These are phyloP conservation scores for Closterium sp. DNA, from an alignment of 139 green algal species.

Conservation along the genomic window DNA sequence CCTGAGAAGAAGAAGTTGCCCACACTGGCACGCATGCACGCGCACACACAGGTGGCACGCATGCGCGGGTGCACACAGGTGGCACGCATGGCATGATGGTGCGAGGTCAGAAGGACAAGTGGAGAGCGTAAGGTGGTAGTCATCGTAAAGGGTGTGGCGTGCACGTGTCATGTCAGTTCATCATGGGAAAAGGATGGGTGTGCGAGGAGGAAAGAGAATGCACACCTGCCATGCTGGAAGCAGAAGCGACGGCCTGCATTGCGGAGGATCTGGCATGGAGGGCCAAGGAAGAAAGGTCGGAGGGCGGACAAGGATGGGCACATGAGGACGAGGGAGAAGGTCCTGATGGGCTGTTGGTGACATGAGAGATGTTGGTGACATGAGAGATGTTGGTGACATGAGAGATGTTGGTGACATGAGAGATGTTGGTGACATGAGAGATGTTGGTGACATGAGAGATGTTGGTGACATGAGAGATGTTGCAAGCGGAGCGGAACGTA, in stretches of 20 bases:
- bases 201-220: not conserved
- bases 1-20: slow-evolving; percentile 99
- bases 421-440: not conserved
- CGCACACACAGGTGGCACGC: not conserved
- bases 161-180: not conserved
- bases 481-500: no score
- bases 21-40: slow-evolving; percentile 61
- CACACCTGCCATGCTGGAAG: slow-evolving; percentile 79
- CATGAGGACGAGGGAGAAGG: not conserved
- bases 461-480: not conserved
- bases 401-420: not conserved
- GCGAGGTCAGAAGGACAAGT: no score
- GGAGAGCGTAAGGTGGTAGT: not conserved
- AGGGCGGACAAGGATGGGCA: not conserved
- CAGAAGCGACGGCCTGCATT: slow-evolving; percentile 80
- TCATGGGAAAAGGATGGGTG: not conserved
- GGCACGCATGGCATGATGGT: no score
- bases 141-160: not conserved
- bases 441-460: not conserved
- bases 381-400: not conserved
- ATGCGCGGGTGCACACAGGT: no score
- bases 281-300: not conserved
- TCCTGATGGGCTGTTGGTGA: not conserved
- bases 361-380: no score
- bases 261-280: slow-evolving; percentile 55